Percentiles rank a stretch among this genome's conserved stretches.
Evolutionary conservation across 2,329 filamentous ascomycete species (phyloP).

Genomic region (Blastomyces parvus): DNA sequence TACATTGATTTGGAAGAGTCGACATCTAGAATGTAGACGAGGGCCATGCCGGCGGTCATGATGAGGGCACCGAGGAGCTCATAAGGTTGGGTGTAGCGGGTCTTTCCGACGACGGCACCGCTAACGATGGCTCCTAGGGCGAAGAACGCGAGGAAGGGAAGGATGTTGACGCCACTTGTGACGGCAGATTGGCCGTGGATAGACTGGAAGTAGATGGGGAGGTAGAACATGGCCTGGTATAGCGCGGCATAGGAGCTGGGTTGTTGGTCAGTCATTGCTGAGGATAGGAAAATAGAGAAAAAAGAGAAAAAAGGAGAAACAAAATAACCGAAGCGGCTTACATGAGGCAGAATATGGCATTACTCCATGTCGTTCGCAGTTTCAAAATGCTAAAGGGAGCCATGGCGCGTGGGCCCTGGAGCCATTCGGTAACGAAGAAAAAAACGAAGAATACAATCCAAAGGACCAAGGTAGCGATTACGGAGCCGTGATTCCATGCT

Average conservation of each 20-base stretch:
- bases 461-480: conserved; percentile 20
- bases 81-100: conserved; percentile 14
- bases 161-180: conserved; percentile 17
- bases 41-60: conserved; percentile 10
- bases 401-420: conserved; percentile 10
- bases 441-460: background rate
- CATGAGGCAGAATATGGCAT: conserved; percentile 9
- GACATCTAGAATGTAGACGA: conserved; percentile 13
- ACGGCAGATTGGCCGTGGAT: conserved; percentile 16
- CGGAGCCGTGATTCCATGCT: conserved; percentile 18
- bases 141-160: conserved; percentile 12
- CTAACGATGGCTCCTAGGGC: too few relatives aligned
- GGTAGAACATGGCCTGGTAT: conserved; percentile 18
- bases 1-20: conserved; percentile 14
- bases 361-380: conserved; percentile 11
- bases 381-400: conserved; percentile 11
- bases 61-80: conserved; percentile 8
- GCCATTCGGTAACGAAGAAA: conserved; percentile 17
- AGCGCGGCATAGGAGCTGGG: conserved; percentile 13
- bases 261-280: conserved; percentile 1
- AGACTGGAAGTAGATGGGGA: conserved; percentile 21
- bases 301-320: too few relatives aligned
- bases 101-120: conserved; percentile 8
- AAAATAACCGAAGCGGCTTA: too few relatives aligned
- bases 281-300: too few relatives aligned